These are phyloP conservation scores for Fusarium sterilihyphosum DNA, from an alignment of 2,329 filamentous ascomycete genomes.

Conservation along the genomic window DNA sequence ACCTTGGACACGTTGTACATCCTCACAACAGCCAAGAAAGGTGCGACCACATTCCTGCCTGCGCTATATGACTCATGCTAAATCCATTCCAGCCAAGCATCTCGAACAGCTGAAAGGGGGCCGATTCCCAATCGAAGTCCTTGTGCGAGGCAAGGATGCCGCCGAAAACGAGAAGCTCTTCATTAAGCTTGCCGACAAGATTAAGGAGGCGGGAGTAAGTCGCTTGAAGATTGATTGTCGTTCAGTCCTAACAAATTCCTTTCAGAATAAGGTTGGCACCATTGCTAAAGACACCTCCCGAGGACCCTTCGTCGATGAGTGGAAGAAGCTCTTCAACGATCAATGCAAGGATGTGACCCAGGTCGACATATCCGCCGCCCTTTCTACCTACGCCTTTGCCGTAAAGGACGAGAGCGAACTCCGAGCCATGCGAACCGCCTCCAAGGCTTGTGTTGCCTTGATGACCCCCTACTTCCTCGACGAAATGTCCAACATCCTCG, in stretches of 20 bases:
- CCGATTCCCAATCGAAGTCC: conserved; percentile 90
- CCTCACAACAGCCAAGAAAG: conserved; percentile 97
- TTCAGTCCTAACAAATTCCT: conserved; percentile 13
- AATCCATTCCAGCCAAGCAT: conserved; percentile 77
- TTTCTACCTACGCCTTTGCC: conserved; percentile 86
- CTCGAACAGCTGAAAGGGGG: conserved; percentile 91
- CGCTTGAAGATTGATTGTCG: conserved; percentile 6
- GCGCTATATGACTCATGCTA: conserved; percentile 41
- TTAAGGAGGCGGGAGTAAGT: conserved; percentile 87
- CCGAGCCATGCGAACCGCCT: conserved; percentile 91
- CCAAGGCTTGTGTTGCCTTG: conserved; percentile 90
- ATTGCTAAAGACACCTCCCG: conserved; percentile 84
- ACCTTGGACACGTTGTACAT: conserved; percentile 90
- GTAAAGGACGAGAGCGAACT: conserved; percentile 96
- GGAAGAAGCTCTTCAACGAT: conserved; percentile 84
- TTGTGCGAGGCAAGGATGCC: conserved; percentile 90
- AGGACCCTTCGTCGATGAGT: conserved; percentile 94
- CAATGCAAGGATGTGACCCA: conserved; percentile 88
- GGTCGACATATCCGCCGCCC: conserved; percentile 82
- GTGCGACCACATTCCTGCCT: conserved; percentile 55
- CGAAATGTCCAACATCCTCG: conserved; percentile 95
- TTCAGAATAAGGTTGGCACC: conserved; percentile 87
- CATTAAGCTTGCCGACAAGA: conserved; percentile 81
- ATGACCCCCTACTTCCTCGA: conserved; percentile 98
- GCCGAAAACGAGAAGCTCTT: conserved; percentile 94